Evolutionary conservation across 768 basidiomycete species (phyloP).

Genomic region (Lactarius psammicola): DNA sequence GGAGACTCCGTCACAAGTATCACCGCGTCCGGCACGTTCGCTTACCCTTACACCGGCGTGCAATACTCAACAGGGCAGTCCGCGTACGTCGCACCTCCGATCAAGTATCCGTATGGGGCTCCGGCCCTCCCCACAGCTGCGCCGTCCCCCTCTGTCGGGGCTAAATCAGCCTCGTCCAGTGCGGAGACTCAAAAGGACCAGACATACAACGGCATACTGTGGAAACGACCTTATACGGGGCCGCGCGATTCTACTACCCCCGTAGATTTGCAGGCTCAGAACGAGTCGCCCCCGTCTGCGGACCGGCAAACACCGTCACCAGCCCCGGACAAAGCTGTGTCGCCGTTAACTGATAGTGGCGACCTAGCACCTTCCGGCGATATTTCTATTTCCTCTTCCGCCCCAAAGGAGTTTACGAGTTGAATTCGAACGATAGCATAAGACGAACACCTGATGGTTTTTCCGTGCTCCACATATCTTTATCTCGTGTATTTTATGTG

Average conservation of each 20-base stretch:
- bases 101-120: constrained; percentile 25
- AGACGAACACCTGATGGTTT: neutral
- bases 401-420: neutral
- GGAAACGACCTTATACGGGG: constrained; percentile 24
- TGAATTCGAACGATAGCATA: constrained; percentile 8
- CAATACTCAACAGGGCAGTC: constrained; percentile 9
- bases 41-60: constrained; percentile 19
- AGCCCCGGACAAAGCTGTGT: neutral
- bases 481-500: constrained; percentile 25
- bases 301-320: neutral
- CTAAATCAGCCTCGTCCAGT: neutral
- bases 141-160: neutral
- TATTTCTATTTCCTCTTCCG: neutral
- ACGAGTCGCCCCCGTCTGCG: neutral
- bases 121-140: neutral
- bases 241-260: constrained; percentile 3
- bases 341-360: neutral
- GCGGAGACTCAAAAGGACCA: constrained; percentile 8
- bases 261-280: constrained; percentile 5
- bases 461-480: constrained; percentile 14
- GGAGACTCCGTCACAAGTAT: constrained; percentile 8
- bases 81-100: constrained; percentile 25
- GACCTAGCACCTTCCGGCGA: neutral
- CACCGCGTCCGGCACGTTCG: constrained; percentile 17
- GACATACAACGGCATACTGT: constrained; percentile 16